These are phyloP conservation scores for Acanthamoeba castellanii DNA, from an alignment of 208 protist species.

Conservation along the genomic window DNA sequence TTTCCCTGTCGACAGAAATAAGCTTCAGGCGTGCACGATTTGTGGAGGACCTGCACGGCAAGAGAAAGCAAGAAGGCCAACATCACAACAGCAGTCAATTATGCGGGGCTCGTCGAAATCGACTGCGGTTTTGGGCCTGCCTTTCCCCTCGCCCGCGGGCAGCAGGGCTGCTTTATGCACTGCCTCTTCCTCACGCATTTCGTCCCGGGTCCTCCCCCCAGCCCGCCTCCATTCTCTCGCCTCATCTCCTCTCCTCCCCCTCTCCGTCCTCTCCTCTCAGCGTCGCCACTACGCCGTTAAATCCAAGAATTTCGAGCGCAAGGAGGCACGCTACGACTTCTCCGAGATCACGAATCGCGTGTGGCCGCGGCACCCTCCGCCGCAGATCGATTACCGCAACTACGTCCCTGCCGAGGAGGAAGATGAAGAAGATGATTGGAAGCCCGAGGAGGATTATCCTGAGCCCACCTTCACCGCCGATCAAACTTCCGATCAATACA, in stretches of 20 bases:
- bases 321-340: constrained; percentile 34
- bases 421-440: constrained; percentile 57
- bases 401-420: constrained; percentile 45
- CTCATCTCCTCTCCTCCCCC: background rate
- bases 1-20: no score
- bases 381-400: background rate
- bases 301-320: constrained; percentile 24
- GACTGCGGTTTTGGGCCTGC: background rate
- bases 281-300: background rate
- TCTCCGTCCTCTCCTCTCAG: background rate
- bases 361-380: background rate
- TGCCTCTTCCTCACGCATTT: background rate
- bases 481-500: background rate
- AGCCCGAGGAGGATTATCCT: constrained; percentile 51
- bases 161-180: background rate
- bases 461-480: background rate
- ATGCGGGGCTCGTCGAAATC: constrained; percentile 17
- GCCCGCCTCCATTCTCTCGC: background rate
- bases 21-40: no score
- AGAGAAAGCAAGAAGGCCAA: background rate
- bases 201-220: background rate
- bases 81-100: background rate
- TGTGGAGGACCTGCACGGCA: no score
- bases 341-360: background rate
- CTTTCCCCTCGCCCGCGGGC: background rate